Evolutionary conservation across 2,329 filamentous ascomycete species (phyloP).

Genomic region (Aspergillus caelatus): DNA sequence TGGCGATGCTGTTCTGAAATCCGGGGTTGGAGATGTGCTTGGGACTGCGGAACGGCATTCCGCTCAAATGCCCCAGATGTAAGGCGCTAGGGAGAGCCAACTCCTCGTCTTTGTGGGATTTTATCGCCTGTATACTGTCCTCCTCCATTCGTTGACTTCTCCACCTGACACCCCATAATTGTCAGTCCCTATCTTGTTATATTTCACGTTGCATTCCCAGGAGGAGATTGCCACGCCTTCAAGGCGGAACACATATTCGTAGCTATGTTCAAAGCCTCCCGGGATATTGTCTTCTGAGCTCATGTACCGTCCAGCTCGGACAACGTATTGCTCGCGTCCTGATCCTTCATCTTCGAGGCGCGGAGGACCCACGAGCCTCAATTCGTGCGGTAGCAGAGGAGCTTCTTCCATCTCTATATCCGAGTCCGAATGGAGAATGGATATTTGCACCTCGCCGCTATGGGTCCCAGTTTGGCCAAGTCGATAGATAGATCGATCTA

Average conservation of each 20-base stretch:
- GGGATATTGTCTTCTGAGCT: neutral
- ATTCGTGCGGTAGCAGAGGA: constrained; percentile 9
- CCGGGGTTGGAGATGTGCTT: neutral
- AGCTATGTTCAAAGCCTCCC: neutral
- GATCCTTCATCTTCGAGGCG: neutral
- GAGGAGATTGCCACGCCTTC: constrained; percentile 29
- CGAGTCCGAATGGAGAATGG: neutral
- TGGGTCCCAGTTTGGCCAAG: neutral
- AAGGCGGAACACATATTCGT: constrained; percentile 30
- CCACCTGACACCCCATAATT: neutral
- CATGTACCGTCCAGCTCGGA: constrained; percentile 12
- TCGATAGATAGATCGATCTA: constrained; percentile 14
- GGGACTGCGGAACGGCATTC: neutral
- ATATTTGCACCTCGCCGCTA: constrained; percentile 3
- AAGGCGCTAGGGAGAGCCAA: neutral
- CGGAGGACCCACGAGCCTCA: constrained; percentile 10
- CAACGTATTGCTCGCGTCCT: constrained; percentile 15
- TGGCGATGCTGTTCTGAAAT: neutral
- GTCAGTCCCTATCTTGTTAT: neutral
- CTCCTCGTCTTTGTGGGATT: no score
- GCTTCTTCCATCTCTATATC: constrained; percentile 4
- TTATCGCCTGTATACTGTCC: neutral
- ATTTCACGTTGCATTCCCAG: constrained; percentile 23
- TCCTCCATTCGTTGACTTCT: neutral
- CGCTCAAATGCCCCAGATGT: neutral